A percentile compares a stretch with the other conserved stretches of the same genome.
Evolutionary conservation across 2,329 filamentous ascomycete genomes (phyloP).

Genomic region (Xylogone sp.): DNA sequence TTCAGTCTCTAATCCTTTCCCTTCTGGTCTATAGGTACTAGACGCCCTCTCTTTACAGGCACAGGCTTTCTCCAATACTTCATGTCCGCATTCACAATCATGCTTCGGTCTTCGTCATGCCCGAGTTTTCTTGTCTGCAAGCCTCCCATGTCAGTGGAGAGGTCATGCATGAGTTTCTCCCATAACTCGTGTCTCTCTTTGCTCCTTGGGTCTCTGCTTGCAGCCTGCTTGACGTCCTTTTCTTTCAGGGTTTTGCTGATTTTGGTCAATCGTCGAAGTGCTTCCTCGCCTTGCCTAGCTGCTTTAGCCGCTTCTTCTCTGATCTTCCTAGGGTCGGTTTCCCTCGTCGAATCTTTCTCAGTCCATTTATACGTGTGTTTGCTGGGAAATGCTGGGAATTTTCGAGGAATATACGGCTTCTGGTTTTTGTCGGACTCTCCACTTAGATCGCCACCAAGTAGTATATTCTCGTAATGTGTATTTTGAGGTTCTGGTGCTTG

Average conservation of each 20-base stretch:
- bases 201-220: conserved; percentile 43
- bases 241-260: conserved; percentile 62
- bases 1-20: neutral
- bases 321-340: conserved; percentile 53
- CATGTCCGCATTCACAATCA: conserved; percentile 58
- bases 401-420: conserved; percentile 52
- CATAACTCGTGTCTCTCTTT: conserved; percentile 56
- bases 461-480: conserved; percentile 35
- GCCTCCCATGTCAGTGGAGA: conserved; percentile 26
- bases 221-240: conserved; percentile 56
- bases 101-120: conserved; percentile 56
- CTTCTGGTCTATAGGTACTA: neutral
- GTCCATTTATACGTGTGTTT: conserved; percentile 62
- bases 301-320: conserved; percentile 56
- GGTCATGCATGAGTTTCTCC: conserved; percentile 57
- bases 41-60: conserved; percentile 15
- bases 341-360: conserved; percentile 39
- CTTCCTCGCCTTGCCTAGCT: conserved; percentile 59
- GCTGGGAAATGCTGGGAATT: conserved; percentile 60
- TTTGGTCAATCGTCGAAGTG: conserved; percentile 54
- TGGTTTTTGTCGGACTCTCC: conserved; percentile 53
- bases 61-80: conserved; percentile 44
- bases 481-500: conserved; percentile 33
- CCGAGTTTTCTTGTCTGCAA: conserved; percentile 16
- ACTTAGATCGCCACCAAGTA: conserved; percentile 50